Evolutionary conservation across 129 eudicot genomes (phyloP).

Genomic region (Calendula officinalis): DNA sequence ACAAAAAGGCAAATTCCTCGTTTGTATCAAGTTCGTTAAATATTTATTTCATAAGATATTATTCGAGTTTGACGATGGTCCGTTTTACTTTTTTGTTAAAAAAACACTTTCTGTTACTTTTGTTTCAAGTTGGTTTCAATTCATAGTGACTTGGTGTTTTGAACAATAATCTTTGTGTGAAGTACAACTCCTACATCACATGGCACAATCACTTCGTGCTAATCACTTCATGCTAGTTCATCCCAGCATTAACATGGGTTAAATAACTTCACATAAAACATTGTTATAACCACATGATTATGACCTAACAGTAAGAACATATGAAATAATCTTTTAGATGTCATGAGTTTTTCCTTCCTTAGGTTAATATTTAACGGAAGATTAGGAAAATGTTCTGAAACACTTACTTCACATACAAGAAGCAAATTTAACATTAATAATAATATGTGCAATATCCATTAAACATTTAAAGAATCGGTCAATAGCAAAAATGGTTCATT

Average conservation of each 20-base stretch:
- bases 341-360: too few species aligned
- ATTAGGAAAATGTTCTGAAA: too few species aligned
- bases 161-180: background rate
- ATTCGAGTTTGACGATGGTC: background rate
- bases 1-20: too few species aligned
- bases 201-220: background rate
- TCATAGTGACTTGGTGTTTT: too few species aligned
- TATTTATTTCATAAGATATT: background rate
- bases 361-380: too few species aligned
- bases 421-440: background rate
- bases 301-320: background rate
- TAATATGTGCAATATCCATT: background rate
- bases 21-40: too few species aligned
- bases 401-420: conserved; percentile 29
- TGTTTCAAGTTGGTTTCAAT: too few species aligned
- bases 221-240: background rate
- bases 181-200: conserved; percentile 4
- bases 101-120: too few species aligned
- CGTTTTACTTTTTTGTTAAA: too few species aligned
- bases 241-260: conserved; percentile 15
- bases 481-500: conserved; percentile 2
- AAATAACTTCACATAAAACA: conserved; percentile 14
- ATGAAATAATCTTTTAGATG: too few species aligned
- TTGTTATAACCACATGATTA: conserved; percentile 5
- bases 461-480: background rate